Conservation (phyloP, 1,284 basidiomycete genomes). For the Sporisorium graminicola region DNA sequence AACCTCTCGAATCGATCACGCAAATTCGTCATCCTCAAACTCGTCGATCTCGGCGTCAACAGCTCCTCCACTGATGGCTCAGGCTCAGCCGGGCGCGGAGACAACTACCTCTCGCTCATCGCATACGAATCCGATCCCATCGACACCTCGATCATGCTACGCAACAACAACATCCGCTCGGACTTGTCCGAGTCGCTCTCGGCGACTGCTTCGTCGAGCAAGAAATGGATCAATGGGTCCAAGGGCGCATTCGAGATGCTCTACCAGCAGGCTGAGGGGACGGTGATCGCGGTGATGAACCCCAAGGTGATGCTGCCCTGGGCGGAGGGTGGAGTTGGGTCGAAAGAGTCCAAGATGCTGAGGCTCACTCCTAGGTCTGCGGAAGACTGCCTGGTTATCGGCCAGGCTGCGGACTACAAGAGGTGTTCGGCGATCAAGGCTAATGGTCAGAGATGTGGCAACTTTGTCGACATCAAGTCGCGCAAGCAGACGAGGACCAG, state of each 20-base stretch:
- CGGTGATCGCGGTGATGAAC: slow-evolving; percentile 89
- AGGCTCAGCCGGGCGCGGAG: slow-evolving; percentile 75
- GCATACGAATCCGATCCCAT: slow-evolving; percentile 87
- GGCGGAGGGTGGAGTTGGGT: slow-evolving; percentile 59
- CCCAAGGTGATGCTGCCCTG: slow-evolving; percentile 85
- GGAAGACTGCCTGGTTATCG: slow-evolving; percentile 84
- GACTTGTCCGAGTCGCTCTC: slow-evolving; percentile 28
- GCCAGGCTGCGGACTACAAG: slow-evolving; percentile 85
- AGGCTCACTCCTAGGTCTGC: slow-evolving; percentile 87
- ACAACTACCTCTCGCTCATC: slow-evolving; percentile 83
- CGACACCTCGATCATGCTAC: slow-evolving; percentile 18
- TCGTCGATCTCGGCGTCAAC: slow-evolving; percentile 82
- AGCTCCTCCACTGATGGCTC: slow-evolving; percentile 70
- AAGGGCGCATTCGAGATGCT: slow-evolving; percentile 90
- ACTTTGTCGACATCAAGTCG: slow-evolving; percentile 71
- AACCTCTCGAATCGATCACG: slow-evolving; percentile 72
- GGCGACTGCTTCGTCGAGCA: slow-evolving; percentile 62
- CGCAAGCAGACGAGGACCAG: slow-evolving; percentile 27
- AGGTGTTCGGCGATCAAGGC: slow-evolving; percentile 79
- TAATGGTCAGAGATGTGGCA: slow-evolving; percentile 83
- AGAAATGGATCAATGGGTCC: slow-evolving; percentile 85
- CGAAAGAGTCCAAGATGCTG: slow-evolving; percentile 76
- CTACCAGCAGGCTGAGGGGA: slow-evolving; percentile 85
- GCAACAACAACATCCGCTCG: slow-evolving; percentile 19
- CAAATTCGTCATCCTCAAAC: slow-evolving; percentile 87